These are phyloP conservation scores for Flaveria brownii DNA, from an alignment of 129 eudicot species.

Conservation along the genomic window DNA sequence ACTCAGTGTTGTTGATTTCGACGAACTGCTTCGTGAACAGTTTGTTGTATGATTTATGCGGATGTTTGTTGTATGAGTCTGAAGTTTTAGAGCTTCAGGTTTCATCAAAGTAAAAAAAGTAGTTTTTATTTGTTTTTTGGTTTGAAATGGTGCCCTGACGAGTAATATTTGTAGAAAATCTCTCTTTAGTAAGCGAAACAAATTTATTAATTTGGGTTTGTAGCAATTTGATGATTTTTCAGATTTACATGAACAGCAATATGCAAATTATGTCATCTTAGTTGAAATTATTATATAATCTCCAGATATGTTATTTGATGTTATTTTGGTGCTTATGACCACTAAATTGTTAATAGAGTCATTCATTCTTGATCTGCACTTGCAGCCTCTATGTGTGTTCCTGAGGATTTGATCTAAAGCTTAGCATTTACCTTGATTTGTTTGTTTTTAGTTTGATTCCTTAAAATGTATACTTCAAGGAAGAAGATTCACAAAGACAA, in stretches of 20 bases:
- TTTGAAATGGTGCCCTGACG: neutral
- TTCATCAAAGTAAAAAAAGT: neutral
- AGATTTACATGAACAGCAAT: neutral
- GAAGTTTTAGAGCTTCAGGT: neutral
- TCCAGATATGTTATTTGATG: neutral
- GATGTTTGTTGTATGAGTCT: neutral
- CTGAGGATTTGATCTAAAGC: neutral
- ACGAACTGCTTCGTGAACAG: too few species aligned
- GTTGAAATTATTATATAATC: too few species aligned
- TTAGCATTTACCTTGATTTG: neutral
- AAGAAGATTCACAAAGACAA: conserved; percentile 83
- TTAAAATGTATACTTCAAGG: conserved; percentile 70
- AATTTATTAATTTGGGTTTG: neutral
- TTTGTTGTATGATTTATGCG: neutral
- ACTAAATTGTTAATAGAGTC: too few species aligned
- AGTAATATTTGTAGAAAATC: too few species aligned
- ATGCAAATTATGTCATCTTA: neutral
- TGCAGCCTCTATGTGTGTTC: neutral
- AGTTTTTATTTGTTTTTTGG: neutral
- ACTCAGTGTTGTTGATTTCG: neutral
- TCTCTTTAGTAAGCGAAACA: too few species aligned
- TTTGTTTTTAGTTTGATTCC: conserved; percentile 10
- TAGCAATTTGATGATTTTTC: neutral
- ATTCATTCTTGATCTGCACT: neutral
- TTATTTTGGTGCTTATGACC: too few species aligned